Conservation (phyloP, 2,329 filamentous ascomycete genomes). For the Pyricularia pennisetigena region DNA sequence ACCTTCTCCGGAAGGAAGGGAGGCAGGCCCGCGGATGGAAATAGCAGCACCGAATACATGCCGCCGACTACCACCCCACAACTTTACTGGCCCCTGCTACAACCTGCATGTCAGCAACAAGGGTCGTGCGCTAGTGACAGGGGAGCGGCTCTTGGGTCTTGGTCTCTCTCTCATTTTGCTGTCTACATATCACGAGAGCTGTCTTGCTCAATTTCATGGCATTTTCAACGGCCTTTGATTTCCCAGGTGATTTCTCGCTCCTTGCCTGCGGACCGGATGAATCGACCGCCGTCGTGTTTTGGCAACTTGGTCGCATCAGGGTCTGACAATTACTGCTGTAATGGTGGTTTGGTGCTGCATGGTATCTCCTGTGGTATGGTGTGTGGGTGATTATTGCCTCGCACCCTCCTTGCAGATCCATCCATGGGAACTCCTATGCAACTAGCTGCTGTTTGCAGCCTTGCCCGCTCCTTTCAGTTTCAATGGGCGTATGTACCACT, state of each 20-base stretch:
- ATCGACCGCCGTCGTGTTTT: not conserved
- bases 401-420: not conserved
- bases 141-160: not conserved
- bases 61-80: not conserved
- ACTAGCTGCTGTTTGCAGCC: not conserved
- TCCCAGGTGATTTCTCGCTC: not conserved
- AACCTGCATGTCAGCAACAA: not conserved
- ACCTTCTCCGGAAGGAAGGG: not conserved
- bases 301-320: not conserved
- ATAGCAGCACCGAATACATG: not conserved
- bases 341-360: not conserved
- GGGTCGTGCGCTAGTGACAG: not conserved
- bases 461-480: not conserved
- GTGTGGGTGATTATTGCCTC: not conserved
- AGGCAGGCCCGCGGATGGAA: not conserved
- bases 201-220: not conserved
- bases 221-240: not conserved
- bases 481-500: not conserved
- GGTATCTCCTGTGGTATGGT: not conserved
- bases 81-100: not conserved
- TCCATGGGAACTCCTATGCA: not conserved
- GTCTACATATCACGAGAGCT: not conserved
- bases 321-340: not conserved
- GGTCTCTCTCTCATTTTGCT: not conserved
- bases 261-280: not conserved